Conservation (phyloP, 352 stramenopile genomes). For the Phytophthora fragariae region DNA sequence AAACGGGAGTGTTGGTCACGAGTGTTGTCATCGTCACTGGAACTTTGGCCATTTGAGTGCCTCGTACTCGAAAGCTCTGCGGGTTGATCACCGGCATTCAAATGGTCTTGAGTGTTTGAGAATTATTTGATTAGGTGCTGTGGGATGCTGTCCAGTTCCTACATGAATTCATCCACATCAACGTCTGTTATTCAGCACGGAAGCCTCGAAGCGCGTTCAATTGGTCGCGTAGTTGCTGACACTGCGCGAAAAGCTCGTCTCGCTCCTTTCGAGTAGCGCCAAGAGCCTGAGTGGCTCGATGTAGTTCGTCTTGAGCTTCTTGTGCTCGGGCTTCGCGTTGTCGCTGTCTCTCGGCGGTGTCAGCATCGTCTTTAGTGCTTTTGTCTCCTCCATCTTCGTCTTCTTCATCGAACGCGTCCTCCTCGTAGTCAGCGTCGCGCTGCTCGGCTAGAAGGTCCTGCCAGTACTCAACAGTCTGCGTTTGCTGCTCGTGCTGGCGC, state of each 20-base stretch:
- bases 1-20: too few species aligned
- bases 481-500: slow-evolving; percentile 71
- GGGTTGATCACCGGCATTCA: too few species aligned
- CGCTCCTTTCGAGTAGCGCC: slow-evolving; percentile 53
- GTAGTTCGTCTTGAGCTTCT: slow-evolving; percentile 37
- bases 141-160: too few species aligned
- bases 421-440: slow-evolving; percentile 45
- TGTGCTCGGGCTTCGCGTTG: slow-evolving; percentile 24
- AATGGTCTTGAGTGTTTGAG: too few species aligned
- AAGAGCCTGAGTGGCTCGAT: slow-evolving; percentile 44
- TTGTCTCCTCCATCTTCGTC: slow-evolving; percentile 2
- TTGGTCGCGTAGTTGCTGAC: slow-evolving; percentile 62
- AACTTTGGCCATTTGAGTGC: too few species aligned
- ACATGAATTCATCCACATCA: too few species aligned
- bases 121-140: too few species aligned
- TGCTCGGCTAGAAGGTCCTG: slow-evolving; percentile 66
- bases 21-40: too few species aligned
- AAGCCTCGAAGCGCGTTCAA: slow-evolving; percentile 20
- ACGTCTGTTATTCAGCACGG: not conserved
- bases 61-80: too few species aligned
- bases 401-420: slow-evolving; percentile 41
- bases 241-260: slow-evolving; percentile 72
- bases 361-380: slow-evolving; percentile 19
- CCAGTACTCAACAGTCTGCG: slow-evolving; percentile 67
- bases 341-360: slow-evolving; percentile 22